Conservation (phyloP, 495 filamentous ascomycete species). For the Evernia prunastri region DNA sequence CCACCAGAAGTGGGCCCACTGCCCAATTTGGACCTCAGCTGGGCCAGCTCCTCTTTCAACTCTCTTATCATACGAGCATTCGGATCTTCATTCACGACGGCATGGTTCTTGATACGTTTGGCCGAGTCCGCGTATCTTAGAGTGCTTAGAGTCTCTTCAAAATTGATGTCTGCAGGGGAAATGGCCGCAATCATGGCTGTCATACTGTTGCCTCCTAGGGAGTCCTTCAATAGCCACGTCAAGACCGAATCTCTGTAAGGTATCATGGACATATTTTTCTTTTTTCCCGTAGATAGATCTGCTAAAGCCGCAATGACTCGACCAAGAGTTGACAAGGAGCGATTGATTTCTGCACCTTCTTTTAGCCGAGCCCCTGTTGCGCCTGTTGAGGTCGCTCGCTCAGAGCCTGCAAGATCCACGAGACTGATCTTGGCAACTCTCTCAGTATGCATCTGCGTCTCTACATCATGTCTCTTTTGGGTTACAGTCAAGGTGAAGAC, state of each 20-base stretch:
- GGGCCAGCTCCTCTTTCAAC: conserved; percentile 87
- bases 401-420: conserved; percentile 95
- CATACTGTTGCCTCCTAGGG: conserved; percentile 96
- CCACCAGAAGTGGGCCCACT: conserved; percentile 50
- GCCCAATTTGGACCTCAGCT: conserved; percentile 79
- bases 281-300: conserved; percentile 80
- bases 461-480: conserved; percentile 85
- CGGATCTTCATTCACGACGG: conserved; percentile 97
- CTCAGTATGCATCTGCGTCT: conserved; percentile 93
- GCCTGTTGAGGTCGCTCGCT: conserved; percentile 91
- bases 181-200: conserved; percentile 99
- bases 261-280: conserved; percentile 77
- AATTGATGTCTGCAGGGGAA: conserved; percentile 98
- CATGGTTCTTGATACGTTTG: conserved; percentile 99
- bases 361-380: conserved; percentile 94
- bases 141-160: conserved; percentile 93
- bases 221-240: conserved; percentile 97
- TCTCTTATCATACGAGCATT: conserved; percentile 99
- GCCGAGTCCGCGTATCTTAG: conserved; percentile 95
- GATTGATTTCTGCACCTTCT: conserved; percentile 98
- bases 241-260: conserved; percentile 96
- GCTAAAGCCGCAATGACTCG: conserved; percentile 97
- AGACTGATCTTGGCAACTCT: conserved; percentile 97
- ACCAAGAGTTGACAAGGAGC: conserved; percentile 91
- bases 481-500: conserved; percentile 96